Base-by-base conservation (phyloP, 345 rosid genomes). In the Mangifera indica region DNA sequence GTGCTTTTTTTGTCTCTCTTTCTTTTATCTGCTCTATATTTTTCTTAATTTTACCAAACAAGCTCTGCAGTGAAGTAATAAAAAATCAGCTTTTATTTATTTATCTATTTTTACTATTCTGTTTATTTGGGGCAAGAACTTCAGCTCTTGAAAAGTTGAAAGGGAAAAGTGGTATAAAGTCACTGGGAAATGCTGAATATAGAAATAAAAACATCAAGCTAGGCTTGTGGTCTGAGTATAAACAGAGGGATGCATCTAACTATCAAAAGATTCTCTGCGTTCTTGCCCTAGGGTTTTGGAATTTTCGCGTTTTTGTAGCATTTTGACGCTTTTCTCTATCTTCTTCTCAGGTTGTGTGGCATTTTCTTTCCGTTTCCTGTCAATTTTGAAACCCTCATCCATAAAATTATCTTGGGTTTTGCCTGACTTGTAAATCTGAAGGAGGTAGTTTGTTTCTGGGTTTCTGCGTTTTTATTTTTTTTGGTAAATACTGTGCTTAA, bases 261-360 rank as follows among this genome's bases (percentile, higher is more conserved):
- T 20, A 61, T 62, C 52, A 7, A 69, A 71, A 68, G 63, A 69
- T 64, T 69, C 67, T 64, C 32, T 25, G 44, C 62, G 63, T 61
- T 37, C 54, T 40, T 11, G 10, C 66, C 56, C 34, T 72, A 78
- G 79, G 81, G 77, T 75, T 75, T 72, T 58, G 52, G 32, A 13
- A 44, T 3, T 32, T 54, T 53, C 4, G 52, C 42, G 18, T 32
- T 67, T 46, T 46, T 60, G 7, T 26, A 32, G 45, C 52, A 5
- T 48, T 55, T 10, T 53, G 45, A 45, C 45, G 60, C n/a, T 18
- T 32, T 46, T 44, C 5, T 48, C 14, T 48, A 11, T 48, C 18
- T 54, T 20, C 18, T 45, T 21, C 24, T 25, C 46, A 18, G 11
- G 22, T 32, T 0, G 21, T 15, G 0, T n/a, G 10, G 7, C 13